These are phyloP conservation scores for Fusarium papillatum DNA, from an alignment of 2,329 filamentous ascomycete genomes.

Conservation along the genomic window DNA sequence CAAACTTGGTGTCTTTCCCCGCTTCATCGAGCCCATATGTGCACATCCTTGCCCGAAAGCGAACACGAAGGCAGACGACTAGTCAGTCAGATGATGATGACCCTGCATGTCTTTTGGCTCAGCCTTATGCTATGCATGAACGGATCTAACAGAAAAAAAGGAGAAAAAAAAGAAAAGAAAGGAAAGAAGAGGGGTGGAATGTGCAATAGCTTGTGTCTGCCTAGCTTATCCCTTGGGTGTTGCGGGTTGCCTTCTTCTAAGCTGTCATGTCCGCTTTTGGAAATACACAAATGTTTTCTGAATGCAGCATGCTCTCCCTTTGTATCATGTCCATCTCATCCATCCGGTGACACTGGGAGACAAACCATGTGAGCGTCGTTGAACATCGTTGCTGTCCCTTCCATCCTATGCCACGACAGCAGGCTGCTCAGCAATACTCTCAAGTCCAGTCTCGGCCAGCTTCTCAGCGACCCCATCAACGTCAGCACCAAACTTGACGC, in stretches of 20 bases:
- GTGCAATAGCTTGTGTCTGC: background rate
- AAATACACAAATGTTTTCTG: background rate
- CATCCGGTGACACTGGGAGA: background rate
- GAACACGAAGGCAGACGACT: background rate
- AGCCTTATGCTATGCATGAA: background rate
- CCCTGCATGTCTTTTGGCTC: background rate
- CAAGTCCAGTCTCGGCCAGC: conserved; percentile 43
- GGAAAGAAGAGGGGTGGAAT: background rate
- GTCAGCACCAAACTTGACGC: conserved; percentile 45
- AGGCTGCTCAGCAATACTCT: conserved; percentile 30
- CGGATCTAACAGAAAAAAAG: background rate
- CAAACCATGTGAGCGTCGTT: background rate
- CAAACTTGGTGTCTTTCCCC: background rate
- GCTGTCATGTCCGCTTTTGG: background rate
- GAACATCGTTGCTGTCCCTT: background rate
- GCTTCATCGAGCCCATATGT: background rate
- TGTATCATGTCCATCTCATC: background rate
- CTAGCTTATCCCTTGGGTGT: background rate
- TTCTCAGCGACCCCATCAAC: conserved; percentile 41
- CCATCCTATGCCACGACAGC: conserved; percentile 34
- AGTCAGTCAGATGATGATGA: background rate
- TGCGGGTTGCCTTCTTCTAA: background rate
- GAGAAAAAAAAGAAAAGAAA: background rate
- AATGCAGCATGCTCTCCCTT: background rate
- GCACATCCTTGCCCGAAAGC: background rate